These are phyloP conservation scores for Rhizophagus prolifer DNA, from an alignment of 192 early-diverging fungal genomes.

Conservation along the genomic window DNA sequence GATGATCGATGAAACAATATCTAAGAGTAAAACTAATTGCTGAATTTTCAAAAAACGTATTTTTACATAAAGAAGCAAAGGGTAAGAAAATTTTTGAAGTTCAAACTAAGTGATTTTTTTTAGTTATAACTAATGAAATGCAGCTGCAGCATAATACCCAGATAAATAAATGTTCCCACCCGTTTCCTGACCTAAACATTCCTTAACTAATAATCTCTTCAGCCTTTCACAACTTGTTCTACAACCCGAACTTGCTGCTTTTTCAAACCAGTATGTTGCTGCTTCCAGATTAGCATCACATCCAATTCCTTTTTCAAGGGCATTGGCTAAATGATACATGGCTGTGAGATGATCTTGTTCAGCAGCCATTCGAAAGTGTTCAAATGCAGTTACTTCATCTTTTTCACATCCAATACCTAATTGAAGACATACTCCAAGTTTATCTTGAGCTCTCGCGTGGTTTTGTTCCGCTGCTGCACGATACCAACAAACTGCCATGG, in stretches of 20 bases:
- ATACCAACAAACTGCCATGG: slow-evolving; percentile 72
- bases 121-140: slow-evolving; percentile 24
- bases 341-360: slow-evolving; percentile 54
- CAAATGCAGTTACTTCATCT: slow-evolving; percentile 48
- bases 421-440: slow-evolving; percentile 66
- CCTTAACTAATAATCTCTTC: slow-evolving; percentile 48
- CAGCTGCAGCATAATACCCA: slow-evolving; percentile 51
- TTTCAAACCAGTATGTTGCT: slow-evolving; percentile 45
- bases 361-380: slow-evolving; percentile 52
- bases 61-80: not conserved
- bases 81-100: no score
- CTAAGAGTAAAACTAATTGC: not conserved
- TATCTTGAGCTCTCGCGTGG: slow-evolving; percentile 69
- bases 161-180: slow-evolving; percentile 37
- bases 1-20: not conserved
- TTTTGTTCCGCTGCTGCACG: slow-evolving; percentile 55
- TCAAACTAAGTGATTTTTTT: not conserved
- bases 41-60: not conserved
- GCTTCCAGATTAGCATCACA: slow-evolving; percentile 42
- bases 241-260: slow-evolving; percentile 48
- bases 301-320: slow-evolving; percentile 44
- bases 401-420: slow-evolving; percentile 51
- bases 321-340: slow-evolving; percentile 49
- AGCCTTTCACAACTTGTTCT: slow-evolving; percentile 50
- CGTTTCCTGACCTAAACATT: slow-evolving; percentile 49